These are phyloP conservation scores for Theileria orientalis DNA, from an alignment of 169 alveolate species.

Conservation along the genomic window DNA sequence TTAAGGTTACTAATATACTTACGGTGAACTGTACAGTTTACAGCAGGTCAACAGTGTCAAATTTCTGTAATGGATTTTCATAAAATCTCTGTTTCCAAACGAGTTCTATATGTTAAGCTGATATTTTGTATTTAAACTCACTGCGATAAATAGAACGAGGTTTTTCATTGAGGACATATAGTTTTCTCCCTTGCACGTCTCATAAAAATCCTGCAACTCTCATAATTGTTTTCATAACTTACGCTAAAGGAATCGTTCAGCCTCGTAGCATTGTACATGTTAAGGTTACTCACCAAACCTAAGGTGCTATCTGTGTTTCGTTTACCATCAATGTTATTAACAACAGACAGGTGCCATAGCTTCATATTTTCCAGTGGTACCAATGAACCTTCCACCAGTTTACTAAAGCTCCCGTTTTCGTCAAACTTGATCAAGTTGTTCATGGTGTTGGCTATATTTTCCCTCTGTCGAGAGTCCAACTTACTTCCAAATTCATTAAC, in stretches of 20 bases:
- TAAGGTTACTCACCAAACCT: no score
- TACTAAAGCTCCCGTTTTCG: slow-evolving; percentile 19
- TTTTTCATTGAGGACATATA: slow-evolving; percentile 24
- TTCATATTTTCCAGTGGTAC: slow-evolving; percentile 45
- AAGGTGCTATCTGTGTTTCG: not conserved
- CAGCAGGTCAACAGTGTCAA: not conserved
- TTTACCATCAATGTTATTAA: not conserved
- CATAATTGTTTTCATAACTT: not conserved
- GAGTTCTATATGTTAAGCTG: not conserved
- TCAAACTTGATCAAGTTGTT: slow-evolving; percentile 22
- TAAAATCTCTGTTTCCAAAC: slow-evolving; percentile 9
- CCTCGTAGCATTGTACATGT: no score
- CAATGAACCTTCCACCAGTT: slow-evolving; percentile 4
- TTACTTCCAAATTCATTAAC: not conserved
- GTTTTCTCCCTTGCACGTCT: not conserved
- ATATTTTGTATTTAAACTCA: not conserved
- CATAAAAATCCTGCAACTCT: not conserved
- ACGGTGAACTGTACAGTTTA: not conserved
- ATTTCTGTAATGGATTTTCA: not conserved
- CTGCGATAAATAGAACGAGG: slow-evolving; percentile 17
- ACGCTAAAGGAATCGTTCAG: not conserved
- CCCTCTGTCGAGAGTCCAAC: not conserved
- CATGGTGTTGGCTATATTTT: slow-evolving; percentile 23
- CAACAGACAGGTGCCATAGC: slow-evolving; percentile 37
- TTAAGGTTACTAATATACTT: not conserved